These are phyloP conservation scores for Borealophlyctis nickersoniae DNA, from an alignment of 192 early-diverging fungal species.

Conservation along the genomic window DNA sequence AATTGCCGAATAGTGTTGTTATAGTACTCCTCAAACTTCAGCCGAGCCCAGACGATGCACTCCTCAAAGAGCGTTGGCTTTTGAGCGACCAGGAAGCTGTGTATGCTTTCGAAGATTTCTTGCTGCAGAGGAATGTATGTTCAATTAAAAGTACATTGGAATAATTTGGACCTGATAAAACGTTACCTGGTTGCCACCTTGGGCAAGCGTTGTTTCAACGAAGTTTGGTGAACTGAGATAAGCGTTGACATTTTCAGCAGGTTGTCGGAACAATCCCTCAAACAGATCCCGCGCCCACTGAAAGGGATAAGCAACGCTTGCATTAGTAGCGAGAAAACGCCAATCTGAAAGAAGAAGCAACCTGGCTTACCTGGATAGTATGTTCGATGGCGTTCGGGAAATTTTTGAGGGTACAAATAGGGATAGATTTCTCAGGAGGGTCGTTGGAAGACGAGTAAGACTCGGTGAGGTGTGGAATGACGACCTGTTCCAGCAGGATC, in stretches of 20 bases:
- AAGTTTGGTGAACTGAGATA: conserved; percentile 87
- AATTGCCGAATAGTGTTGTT: conserved; percentile 92
- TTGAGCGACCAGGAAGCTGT: conserved; percentile 67
- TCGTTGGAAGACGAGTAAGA: conserved; percentile 98
- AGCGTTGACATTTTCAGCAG: conserved; percentile 91
- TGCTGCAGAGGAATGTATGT: conserved; percentile 41
- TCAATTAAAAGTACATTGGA: no score
- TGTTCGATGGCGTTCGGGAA: conserved; percentile 96
- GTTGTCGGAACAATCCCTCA: conserved; percentile 87
- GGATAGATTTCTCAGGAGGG: conserved; percentile 95
- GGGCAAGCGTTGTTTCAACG: conserved; percentile 70
- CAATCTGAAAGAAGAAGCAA: background rate
- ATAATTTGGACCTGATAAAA: background rate
- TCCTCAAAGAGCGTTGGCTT: conserved; percentile 86
- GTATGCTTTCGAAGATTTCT: conserved; percentile 75
- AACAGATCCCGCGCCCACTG: conserved; percentile 98
- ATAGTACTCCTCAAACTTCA: conserved; percentile 90
- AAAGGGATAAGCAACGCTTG: no score
- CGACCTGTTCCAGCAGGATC: conserved; percentile 44
- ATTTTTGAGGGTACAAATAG: conserved; percentile 97
- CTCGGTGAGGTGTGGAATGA: conserved; percentile 93
- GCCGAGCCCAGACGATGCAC: conserved; percentile 89
- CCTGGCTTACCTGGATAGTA: conserved; percentile 48
- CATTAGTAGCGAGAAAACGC: no score
- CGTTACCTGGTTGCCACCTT: conserved; percentile 58